A percentile compares a stretch with the other conserved stretches of the same genome.
Conservation (phyloP, 495 filamentous ascomycete species). For the Neurospora sp. region DNA sequence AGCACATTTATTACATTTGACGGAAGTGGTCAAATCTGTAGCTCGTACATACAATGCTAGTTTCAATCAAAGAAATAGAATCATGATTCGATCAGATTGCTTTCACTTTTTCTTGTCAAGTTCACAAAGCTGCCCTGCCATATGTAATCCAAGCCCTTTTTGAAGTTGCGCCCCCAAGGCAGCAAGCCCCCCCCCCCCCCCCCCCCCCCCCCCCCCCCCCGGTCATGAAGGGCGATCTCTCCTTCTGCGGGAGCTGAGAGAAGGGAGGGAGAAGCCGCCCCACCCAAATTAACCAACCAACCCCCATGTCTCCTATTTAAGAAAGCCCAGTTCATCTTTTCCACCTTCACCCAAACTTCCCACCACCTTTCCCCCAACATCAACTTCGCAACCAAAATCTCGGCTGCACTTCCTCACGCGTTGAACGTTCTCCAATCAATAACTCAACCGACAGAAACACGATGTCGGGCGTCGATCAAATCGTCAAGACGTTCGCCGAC, state of each 20-base stretch:
- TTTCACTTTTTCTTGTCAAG: background rate
- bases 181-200: background rate
- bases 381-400: background rate
- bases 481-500: constrained; percentile 1
- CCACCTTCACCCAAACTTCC: background rate
- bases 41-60: background rate
- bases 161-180: background rate
- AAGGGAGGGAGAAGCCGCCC: background rate
- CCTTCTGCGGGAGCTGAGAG: too few species aligned
- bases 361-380: background rate
- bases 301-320: background rate
- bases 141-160: background rate
- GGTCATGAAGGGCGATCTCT: too few species aligned
- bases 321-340: background rate
- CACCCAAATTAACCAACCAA: background rate
- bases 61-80: background rate
- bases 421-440: background rate
- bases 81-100: background rate
- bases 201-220: too few species aligned
- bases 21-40: background rate
- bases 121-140: background rate
- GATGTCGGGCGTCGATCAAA: constrained; percentile 1
- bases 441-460: background rate
- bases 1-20: background rate
- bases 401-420: background rate